Evolutionary conservation across 441 rosid genomes (phyloP).

Genomic region (Mallotus repandus): DNA sequence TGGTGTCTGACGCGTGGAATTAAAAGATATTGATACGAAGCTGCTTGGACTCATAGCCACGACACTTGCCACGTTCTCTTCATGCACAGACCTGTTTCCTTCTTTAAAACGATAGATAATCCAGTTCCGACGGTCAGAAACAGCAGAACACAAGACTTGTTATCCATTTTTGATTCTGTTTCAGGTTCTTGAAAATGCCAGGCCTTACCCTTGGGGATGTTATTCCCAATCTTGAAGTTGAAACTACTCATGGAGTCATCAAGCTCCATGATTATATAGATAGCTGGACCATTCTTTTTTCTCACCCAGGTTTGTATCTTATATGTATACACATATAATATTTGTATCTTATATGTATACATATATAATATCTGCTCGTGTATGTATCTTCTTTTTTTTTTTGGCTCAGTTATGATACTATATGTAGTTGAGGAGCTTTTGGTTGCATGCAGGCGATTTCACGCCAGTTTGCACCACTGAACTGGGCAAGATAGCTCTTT

Average conservation of each 20-base stretch:
- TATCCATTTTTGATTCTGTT: too few species aligned
- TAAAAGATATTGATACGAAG: neutral
- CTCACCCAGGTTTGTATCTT: slow-evolving; percentile 50
- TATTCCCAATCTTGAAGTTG: slow-evolving; percentile 41
- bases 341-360: neutral
- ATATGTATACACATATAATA: too few species aligned
- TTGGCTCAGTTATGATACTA: neutral
- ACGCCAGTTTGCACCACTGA: slow-evolving; percentile 86
- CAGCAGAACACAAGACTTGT: too few species aligned
- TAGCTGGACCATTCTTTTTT: slow-evolving; percentile 76
- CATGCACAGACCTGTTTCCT: slow-evolving; percentile 32
- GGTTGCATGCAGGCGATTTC: slow-evolving; percentile 57
- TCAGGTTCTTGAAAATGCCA: slow-evolving; percentile 44
- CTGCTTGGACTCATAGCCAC: slow-evolving; percentile 7
- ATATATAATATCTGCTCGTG: too few species aligned
- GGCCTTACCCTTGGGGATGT: slow-evolving; percentile 76
- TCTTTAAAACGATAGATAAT: too few species aligned
- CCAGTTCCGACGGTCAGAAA: neutral
- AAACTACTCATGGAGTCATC: slow-evolving; percentile 61
- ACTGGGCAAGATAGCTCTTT: slow-evolving; percentile 62
- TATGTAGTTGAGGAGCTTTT: neutral
- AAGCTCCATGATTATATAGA: slow-evolving; percentile 66
- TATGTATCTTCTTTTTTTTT: neutral
- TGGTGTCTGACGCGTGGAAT: slow-evolving; percentile 20
- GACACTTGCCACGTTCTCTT: slow-evolving; percentile 42